Evolutionary conservation across 73 alveolate genomes (phyloP).

Genomic region (Effrenium voratum): DNA sequence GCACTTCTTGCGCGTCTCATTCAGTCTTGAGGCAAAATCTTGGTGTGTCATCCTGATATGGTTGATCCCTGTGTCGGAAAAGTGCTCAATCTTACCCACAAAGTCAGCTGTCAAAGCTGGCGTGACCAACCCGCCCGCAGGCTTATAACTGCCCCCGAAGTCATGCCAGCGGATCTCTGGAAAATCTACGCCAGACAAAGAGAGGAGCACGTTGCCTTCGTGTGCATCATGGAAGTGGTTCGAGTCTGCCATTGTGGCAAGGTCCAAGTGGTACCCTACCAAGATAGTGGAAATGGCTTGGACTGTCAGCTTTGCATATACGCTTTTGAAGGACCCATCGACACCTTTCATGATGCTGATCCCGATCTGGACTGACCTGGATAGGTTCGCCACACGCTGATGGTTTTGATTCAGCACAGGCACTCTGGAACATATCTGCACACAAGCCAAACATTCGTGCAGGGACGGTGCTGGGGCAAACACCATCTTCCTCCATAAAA

Average conservation of each 20-base stretch:
- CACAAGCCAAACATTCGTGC: slow-evolving; percentile 7
- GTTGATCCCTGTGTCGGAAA: too few species aligned
- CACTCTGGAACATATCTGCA: not conserved
- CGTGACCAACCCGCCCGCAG: too few species aligned
- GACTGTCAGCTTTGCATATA: not conserved
- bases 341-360: slow-evolving; percentile 28
- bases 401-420: not conserved
- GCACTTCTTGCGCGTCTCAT: slow-evolving; percentile 12
- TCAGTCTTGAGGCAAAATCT: slow-evolving; percentile 8
- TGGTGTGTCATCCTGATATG: too few species aligned
- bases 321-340: slow-evolving; percentile 15
- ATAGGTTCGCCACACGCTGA: slow-evolving; percentile 7
- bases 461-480: slow-evolving; percentile 34
- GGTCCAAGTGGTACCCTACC: slow-evolving; percentile 56
- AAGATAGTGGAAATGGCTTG: slow-evolving; percentile 39
- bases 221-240: slow-evolving; percentile 15
- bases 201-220: slow-evolving; percentile 61
- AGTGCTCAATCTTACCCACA: too few species aligned
- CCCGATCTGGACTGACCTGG: slow-evolving; percentile 51
- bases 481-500: slow-evolving; percentile 27
- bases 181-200: slow-evolving; percentile 19
- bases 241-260: slow-evolving; percentile 49
- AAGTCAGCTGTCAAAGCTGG: too few species aligned
- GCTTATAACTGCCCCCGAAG: slow-evolving; percentile 42
- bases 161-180: slow-evolving; percentile 60